Evolutionary conservation across 371 early-diverging fungal genomes (phyloP), one percentile per base, ranked within the genome.

Genomic region (Rhizopus stolonifer): DNA sequence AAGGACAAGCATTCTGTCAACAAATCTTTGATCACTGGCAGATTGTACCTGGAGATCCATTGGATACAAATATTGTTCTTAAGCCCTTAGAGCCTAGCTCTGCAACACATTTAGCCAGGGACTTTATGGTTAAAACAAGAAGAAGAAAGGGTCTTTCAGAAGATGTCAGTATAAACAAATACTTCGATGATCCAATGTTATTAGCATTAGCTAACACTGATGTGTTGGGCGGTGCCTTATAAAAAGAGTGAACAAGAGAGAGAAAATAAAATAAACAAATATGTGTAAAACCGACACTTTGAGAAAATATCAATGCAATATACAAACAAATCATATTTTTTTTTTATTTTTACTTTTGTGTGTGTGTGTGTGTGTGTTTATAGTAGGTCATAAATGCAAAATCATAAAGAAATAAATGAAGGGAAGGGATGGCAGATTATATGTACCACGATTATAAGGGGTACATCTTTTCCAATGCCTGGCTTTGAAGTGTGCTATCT

Each of bases 1-100:
- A 94, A 61, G 98, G 98, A 3, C 92, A 93, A 72, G 98, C 97
- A 6, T 95, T 96, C 71, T 90, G 91, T 55, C 95, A 95, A 65
- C 91, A 91, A 66, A 86, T 89, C 69, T 98, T 98, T 78, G 94
- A 95, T 58, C 96, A 95, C 60, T 99, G 95, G 95, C 94, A 96
- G 63, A 82, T 90, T 49, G 98, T 98, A 9, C 99, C 99, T 18
- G 99, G 99, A 6, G 95, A 98, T 69, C 99, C 99, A 19, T 74
- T 98, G 25, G 95, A 96, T 69, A 88, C 89, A 61, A 77, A 77
- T 8, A 89, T 92, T 52, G 88, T 89, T 7, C 70, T 98, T 56
- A 64, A 88, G 44, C 96, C 97, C 15, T 67, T 98, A 43, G 98
- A 98, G 71, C 88, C 94, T 8, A 85, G 89, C 54, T 83, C 90